Evolutionary conservation across 2,329 filamentous ascomycete species (phyloP).

Genomic region (Biscogniauxia sp.): DNA sequence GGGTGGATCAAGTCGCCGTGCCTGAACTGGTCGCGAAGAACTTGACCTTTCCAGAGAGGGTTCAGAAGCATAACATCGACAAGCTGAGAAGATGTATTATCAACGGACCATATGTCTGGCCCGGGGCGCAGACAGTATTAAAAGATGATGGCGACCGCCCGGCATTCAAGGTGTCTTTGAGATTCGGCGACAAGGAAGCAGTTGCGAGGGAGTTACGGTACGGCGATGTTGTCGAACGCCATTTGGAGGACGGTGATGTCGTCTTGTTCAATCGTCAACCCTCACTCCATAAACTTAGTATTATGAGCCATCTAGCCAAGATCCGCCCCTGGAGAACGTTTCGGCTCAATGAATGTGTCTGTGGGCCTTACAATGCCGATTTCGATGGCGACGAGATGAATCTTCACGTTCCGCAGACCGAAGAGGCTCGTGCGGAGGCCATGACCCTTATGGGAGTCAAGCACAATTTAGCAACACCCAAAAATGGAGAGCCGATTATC

Average conservation of each 20-base stretch:
- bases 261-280: constrained; percentile 98
- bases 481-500: constrained; percentile 97
- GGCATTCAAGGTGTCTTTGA: constrained; percentile 68
- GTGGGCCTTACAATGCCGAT: constrained; percentile 97
- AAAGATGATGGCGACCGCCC: constrained; percentile 58
- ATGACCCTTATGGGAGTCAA: constrained; percentile 98
- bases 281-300: constrained; percentile 96
- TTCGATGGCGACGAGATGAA: constrained; percentile 99
- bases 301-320: constrained; percentile 92
- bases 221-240: constrained; percentile 89
- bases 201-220: constrained; percentile 73
- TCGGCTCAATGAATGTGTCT: constrained; percentile 95
- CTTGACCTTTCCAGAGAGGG: constrained; percentile 89
- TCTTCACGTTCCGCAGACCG: constrained; percentile 93
- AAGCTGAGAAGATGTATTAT: constrained; percentile 73
- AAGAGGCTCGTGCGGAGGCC: constrained; percentile 92
- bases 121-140: constrained; percentile 80
- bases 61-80: constrained; percentile 79
- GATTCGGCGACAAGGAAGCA: constrained; percentile 68
- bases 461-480: constrained; percentile 91
- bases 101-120: constrained; percentile 77
- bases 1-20: constrained; percentile 90
- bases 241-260: constrained; percentile 92
- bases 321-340: constrained; percentile 95
- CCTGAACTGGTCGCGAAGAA: constrained; percentile 92